These are phyloP conservation scores for Stereum hirsutum DNA, from an alignment of 1,284 basidiomycete species.

Conservation along the genomic window DNA sequence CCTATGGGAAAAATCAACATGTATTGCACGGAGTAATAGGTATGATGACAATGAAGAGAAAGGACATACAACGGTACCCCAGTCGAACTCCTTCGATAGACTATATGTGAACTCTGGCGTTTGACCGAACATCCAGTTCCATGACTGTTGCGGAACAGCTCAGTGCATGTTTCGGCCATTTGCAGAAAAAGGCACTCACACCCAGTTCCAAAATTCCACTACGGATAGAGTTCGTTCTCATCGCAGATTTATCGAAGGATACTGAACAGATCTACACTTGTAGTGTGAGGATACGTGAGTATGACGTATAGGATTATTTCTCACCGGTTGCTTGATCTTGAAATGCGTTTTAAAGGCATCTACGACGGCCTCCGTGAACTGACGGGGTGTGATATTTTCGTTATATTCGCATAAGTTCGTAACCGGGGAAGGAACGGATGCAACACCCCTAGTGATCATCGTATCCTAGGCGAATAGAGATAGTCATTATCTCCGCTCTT, in stretches of 20 bases:
- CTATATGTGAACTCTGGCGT: constrained; percentile 86
- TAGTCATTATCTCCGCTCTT: background rate
- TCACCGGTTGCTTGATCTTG: constrained; percentile 34
- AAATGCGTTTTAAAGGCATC: constrained; percentile 67
- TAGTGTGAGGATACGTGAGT: background rate
- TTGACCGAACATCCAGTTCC: constrained; percentile 93
- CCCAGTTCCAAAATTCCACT: constrained; percentile 65
- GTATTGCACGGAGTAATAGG: background rate
- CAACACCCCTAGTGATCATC: constrained; percentile 81
- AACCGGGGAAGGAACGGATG: constrained; percentile 89
- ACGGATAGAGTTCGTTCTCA: constrained; percentile 46
- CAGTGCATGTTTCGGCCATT: no score
- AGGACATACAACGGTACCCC: constrained; percentile 52
- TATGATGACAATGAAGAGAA: no score
- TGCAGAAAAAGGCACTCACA: constrained; percentile 29
- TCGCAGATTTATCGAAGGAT: constrained; percentile 33
- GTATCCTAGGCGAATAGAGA: constrained; percentile 37
- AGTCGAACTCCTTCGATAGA: constrained; percentile 38
- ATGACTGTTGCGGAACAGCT: constrained; percentile 41
- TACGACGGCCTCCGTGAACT: constrained; percentile 68
- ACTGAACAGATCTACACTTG: constrained; percentile 24
- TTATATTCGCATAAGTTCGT: constrained; percentile 68
- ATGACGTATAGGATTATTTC: constrained; percentile 1
- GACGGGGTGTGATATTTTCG: constrained; percentile 48
- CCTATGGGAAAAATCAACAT: constrained; percentile 22